These are phyloP conservation scores for Mycena metata DNA, from an alignment of 768 basidiomycete genomes.

Conservation along the genomic window DNA sequence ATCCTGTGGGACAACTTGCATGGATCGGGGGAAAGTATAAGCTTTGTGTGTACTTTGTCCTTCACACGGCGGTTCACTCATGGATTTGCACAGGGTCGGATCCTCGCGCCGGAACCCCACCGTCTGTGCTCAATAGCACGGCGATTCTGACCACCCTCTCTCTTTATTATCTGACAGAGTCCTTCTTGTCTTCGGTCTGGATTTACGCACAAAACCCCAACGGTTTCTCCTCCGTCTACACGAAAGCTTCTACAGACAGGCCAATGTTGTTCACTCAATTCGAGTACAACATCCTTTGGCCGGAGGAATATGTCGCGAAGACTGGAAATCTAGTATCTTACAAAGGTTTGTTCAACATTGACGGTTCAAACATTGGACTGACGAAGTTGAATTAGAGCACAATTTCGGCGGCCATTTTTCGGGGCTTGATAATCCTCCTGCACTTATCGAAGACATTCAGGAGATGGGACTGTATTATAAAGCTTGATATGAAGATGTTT, in stretches of 20 bases:
- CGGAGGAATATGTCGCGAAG: conserved; percentile 15
- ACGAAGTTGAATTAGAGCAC: neutral
- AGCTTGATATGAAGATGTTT: neutral
- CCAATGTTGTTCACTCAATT: conserved; percentile 12
- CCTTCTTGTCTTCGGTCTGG: conserved; percentile 38
- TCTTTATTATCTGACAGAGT: conserved; percentile 41
- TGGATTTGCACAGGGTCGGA: conserved; percentile 12
- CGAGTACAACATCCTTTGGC: conserved; percentile 18
- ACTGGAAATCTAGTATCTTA: conserved; percentile 11
- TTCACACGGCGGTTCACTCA: neutral
- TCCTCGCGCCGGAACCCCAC: conserved; percentile 28
- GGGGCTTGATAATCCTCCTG: conserved; percentile 30
- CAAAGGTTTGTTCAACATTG: conserved; percentile 11
- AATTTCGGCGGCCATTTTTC: conserved; percentile 31
- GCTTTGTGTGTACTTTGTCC: conserved; percentile 24
- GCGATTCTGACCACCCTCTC: conserved; percentile 41
- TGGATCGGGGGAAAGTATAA: conserved; percentile 43
- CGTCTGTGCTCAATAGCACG: conserved; percentile 13
- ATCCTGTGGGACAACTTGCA: conserved; percentile 41
- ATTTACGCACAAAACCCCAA: conserved; percentile 32
- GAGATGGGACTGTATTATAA: conserved; percentile 6
- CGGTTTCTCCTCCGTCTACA: neutral
- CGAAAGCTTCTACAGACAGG: conserved; percentile 7
- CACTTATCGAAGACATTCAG: conserved; percentile 30
- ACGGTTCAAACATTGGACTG: neutral